Percentiles rank a stretch among this genome's conserved stretches.
Conservation (phyloP, 139 green algal species). For the Trebouxia sp. region DNA sequence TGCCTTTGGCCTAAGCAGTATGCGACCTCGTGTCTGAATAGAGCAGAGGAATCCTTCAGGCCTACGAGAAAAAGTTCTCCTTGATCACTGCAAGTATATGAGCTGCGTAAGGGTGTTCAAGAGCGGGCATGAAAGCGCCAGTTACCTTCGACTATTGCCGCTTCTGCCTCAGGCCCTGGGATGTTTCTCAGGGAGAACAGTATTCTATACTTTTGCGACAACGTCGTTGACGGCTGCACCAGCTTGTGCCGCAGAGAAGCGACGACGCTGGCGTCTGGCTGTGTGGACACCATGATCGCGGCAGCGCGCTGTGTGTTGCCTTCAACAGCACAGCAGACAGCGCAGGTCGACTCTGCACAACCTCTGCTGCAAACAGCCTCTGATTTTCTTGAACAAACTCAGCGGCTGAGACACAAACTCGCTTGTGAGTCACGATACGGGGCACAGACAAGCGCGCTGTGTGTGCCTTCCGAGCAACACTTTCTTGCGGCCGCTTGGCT, state of each 20-base stretch:
- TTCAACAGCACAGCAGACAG: not conserved
- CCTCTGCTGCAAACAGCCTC: too few relatives aligned
- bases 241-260: not conserved
- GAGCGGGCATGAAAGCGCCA: too few relatives aligned
- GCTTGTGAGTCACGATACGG: too few relatives aligned
- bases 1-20: conserved; percentile 91
- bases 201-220: conserved; percentile 80
- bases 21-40: conserved; percentile 91
- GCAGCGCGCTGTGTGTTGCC: too few relatives aligned
- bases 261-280: not conserved
- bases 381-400: too few relatives aligned
- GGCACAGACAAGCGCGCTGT: too few relatives aligned
- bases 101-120: not conserved
- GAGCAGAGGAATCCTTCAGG: conserved; percentile 70
- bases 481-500: too few relatives aligned
- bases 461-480: too few relatives aligned
- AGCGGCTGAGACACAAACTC: too few relatives aligned
- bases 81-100: not conserved
- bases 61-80: conserved; percentile 43
- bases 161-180: conserved; percentile 50
- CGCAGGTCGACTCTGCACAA: too few relatives aligned
- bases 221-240: not conserved
- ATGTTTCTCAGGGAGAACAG: conserved; percentile 83
- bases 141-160: conserved; percentile 64
- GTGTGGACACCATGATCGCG: not conserved